phyloP scores from a whole-genome alignment of 257 asterid species.

The Linaria vulgaris region DNA sequence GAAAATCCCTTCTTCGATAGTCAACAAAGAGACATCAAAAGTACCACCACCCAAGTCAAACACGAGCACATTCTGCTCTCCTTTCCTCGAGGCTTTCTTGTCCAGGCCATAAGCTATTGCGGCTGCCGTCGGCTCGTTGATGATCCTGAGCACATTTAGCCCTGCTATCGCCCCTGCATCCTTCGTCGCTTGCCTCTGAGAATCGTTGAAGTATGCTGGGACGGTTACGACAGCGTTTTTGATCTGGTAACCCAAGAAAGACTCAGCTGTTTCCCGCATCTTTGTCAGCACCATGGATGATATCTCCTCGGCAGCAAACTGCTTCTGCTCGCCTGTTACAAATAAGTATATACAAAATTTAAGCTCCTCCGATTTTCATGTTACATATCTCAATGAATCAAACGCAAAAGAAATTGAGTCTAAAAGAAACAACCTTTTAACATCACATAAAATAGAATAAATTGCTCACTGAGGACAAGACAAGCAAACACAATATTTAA shows the following conservation, averaged over 20 bases:
- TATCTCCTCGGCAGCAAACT: conserved; percentile 52
- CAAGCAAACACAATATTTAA: no score
- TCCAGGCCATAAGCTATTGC: conserved; percentile 64
- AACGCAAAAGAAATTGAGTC: no score
- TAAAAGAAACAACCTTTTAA: no score
- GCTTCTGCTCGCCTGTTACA: conserved; percentile 37
- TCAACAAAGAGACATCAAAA: conserved; percentile 56
- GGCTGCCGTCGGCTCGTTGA: conserved; percentile 65
- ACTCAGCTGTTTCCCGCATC: conserved; percentile 50
- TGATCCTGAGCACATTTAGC: conserved; percentile 48
- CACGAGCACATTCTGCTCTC: conserved; percentile 46
- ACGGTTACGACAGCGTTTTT: conserved; percentile 56
- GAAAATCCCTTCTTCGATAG: conserved; percentile 61
- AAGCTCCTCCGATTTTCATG: no score
- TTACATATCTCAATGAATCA: no score
- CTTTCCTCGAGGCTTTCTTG: conserved; percentile 38
- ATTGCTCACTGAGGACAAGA: no score
- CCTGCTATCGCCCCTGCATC: conserved; percentile 57
- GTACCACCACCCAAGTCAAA: conserved; percentile 64
- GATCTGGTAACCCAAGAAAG: conserved; percentile 41
- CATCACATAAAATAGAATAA: no score
- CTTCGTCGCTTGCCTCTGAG: conserved; percentile 62
- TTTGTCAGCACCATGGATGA: conserved; percentile 52
- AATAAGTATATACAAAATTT: no score
- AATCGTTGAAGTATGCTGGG: conserved; percentile 60